Evolutionary conservation across 2,329 filamentous ascomycete genomes (phyloP).

Genomic region (Alternaria sp.): DNA sequence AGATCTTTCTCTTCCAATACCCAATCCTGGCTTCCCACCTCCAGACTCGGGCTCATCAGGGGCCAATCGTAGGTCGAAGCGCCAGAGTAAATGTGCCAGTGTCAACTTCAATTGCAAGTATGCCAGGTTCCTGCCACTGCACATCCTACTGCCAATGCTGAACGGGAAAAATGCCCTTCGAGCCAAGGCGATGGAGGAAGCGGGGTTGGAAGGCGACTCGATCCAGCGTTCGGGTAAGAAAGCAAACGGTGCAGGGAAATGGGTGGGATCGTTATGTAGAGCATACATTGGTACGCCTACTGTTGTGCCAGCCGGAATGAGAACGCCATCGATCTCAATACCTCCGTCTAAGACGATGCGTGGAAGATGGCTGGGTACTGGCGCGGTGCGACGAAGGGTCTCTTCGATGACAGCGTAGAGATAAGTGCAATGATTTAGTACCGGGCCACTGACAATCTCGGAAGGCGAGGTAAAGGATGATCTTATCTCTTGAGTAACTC

Average conservation of each 20-base stretch:
- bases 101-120: conserved; percentile 71
- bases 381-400: conserved; percentile 38
- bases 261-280: conserved; percentile 28
- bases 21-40: conserved; percentile 25
- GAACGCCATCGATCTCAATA: conserved; percentile 30
- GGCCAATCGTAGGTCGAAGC: conserved; percentile 62
- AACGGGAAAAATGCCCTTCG: conserved; percentile 73
- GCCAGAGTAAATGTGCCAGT: conserved; percentile 66
- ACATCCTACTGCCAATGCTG: conserved; percentile 66
- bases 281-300: conserved; percentile 39
- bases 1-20: conserved; percentile 29
- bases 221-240: conserved; percentile 38
- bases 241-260: conserved; percentile 26
- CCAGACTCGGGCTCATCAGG: conserved; percentile 24
- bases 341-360: conserved; percentile 39
- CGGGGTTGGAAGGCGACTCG: conserved; percentile 17
- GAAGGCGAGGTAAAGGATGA: conserved; percentile 20
- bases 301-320: conserved; percentile 31
- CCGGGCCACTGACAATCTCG: conserved; percentile 33
- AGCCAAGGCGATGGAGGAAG: conserved; percentile 9
- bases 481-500: conserved; percentile 36
- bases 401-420: conserved; percentile 48
- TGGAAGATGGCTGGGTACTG: conserved; percentile 38
- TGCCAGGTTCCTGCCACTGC: conserved; percentile 73
- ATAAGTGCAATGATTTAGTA: conserved; percentile 37